These are phyloP conservation scores for Lavandula angustifolia DNA, from an alignment of 257 asterid species.

Conservation along the genomic window DNA sequence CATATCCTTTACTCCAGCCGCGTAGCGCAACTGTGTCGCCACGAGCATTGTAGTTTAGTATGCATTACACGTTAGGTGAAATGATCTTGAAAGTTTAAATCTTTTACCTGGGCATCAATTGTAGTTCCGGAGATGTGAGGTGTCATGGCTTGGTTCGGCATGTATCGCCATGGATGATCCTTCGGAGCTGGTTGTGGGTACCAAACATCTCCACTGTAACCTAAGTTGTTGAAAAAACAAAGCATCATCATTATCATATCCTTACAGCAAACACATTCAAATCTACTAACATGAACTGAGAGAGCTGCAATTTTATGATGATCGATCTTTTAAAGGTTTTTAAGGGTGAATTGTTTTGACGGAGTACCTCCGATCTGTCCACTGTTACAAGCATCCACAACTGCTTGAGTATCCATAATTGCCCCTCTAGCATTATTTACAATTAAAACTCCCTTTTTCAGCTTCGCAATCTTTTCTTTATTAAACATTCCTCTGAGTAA, in stretches of 20 bases:
- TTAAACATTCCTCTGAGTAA: constrained; percentile 77
- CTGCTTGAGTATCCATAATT: constrained; percentile 98
- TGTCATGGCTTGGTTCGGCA: constrained; percentile 99
- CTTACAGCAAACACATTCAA: background rate
- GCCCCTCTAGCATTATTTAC: constrained; percentile 99
- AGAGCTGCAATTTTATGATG: background rate
- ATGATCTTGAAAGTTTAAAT: background rate
- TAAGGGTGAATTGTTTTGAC: background rate
- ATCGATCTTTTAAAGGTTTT: too few species aligned
- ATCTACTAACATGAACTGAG: background rate
- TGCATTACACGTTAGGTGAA: background rate
- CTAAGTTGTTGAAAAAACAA: constrained; percentile 32
- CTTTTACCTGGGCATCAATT: constrained; percentile 85
- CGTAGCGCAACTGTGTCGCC: constrained; percentile 76
- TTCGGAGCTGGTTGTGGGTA: constrained; percentile 98
- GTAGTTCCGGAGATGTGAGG: constrained; percentile 98
- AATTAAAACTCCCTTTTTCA: constrained; percentile 86
- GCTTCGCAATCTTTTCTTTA: constrained; percentile 80
- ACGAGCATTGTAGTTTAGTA: background rate
- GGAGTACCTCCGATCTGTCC: constrained; percentile 91
- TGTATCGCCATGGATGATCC: constrained; percentile 99
- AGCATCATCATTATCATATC: background rate
- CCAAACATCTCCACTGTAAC: constrained; percentile 99
- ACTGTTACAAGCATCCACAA: constrained; percentile 85
- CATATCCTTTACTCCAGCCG: constrained; percentile 96